Evolutionary conservation across 495 filamentous ascomycete species (phyloP), one percentile per base, ranked within the genome.

Genomic region (Penicillium canariense): DNA sequence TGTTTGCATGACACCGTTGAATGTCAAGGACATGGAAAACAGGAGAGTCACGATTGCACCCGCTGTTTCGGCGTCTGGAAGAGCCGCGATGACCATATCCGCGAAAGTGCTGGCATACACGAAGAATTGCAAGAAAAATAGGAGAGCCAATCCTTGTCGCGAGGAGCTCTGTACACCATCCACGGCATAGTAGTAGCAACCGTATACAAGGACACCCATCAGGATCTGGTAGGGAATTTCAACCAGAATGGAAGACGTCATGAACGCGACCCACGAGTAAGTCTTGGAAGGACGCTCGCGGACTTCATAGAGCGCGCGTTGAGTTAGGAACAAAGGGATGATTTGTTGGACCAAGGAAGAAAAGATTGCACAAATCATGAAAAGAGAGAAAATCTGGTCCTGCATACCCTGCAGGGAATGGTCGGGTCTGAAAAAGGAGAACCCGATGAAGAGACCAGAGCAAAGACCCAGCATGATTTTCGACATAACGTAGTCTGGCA

Each of bases 201-300:
- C 62, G 55, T 67, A 81, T 46, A 73, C 65, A 39, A 78, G 42
- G 18, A 77, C 55, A 17, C 68, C 70, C 60, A 73, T 68, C 31
- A 77, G 38, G 20, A 72, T 65, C 52, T 76, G 71, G 63, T 72
- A 81, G 0, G 78, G 77, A 20, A 78, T 59, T 54, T 80, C 79
- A 8, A 80, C 77, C 20, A 87, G 17, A 61, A 91, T 81, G 48
- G 82, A 81, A 36, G 81, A 77, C n/a, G 84, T 74, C 23, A 87
- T 64, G 68, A 90, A 90, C 0, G 79, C 81, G n/a, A 73, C 68
- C 87, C 87, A 90, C 28, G 78, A 81, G 68, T 93, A 93, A 8
- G 81, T 78, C 52, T 85, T 87, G 52, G 75, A 79, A 12, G 80
- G 81, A 0, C 79, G 75, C 67, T 93, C 88, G 25, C 89, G 83